Evolutionary conservation across 441 rosid genomes (phyloP), one percentile per base, ranked within the genome.

Genomic region (Dalechampia spathulata): DNA sequence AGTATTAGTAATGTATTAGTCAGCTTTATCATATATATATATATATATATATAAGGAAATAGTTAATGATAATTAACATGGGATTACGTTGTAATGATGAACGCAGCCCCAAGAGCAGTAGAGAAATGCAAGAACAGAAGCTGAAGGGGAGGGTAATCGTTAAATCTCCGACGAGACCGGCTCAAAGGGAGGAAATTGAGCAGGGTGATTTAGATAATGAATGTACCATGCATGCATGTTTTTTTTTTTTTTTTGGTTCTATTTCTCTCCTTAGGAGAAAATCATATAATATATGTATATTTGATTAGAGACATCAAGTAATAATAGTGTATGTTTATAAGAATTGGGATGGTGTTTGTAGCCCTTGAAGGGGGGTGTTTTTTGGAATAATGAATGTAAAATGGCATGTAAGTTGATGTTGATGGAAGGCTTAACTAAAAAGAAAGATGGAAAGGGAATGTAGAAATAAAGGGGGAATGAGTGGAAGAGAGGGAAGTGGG

Each of bases 41-140:
- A n/a, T n/a, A n/a, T n/a, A n/a, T n/a, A n/a, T n/a, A n/a, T n/a
- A n/a, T n/a, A n/a, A n/a, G n/a, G n/a, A n/a, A n/a, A n/a, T n/a
- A n/a, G n/a, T n/a, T n/a, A n/a, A n/a, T n/a, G n/a, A n/a, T n/a
- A n/a, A n/a, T n/a, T n/a, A n/a, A n/a, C n/a, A n/a, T n/a, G n/a
- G n/a, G n/a, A n/a, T n/a, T n/a, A 30, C 4, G 34, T 30, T 14
- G 14, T 12, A 12, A 1, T 34, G 17, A 34, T 11, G 11, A 12
- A 46, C 52, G 60, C 84, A 87, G 98, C 98, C 8, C 96, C 98
- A 19, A 82, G 95, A 70, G 95, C 98, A 22, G 75, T 87, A 62
- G 95, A 83, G 76, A 91, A 91, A 53, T 87, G 87, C 86, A 87
- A 80, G 93, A 91, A 78, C 80, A 81, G 96, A 75, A 77, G 83